Conservation (phyloP, 768 basidiomycete genomes). For the Lactifluus hygrophoroides region DNA sequence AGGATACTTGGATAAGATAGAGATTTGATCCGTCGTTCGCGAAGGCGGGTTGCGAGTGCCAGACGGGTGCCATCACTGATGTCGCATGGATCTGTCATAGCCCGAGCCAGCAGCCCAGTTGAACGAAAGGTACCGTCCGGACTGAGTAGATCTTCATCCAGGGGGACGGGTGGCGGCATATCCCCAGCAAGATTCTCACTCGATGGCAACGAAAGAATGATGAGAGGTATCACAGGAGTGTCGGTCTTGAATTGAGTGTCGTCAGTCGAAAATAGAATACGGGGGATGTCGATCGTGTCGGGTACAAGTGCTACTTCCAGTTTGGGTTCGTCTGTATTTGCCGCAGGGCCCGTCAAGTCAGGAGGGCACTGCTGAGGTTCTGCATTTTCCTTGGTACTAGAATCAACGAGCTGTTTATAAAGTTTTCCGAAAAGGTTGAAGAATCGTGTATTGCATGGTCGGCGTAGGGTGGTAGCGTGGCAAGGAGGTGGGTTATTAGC, state of each 20-base stretch:
- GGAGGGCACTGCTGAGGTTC: not conserved
- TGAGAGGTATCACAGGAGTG: conserved; percentile 1
- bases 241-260: not conserved
- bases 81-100: not conserved
- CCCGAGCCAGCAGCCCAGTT: not conserved
- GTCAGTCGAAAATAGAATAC: not conserved
- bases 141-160: conserved; percentile 4
- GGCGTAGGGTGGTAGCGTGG: not conserved
- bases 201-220: conserved; percentile 10
- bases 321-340: not conserved
- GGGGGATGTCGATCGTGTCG: not conserved
- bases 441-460: not conserved
- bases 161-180: not conserved
- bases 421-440: not conserved
- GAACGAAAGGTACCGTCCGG: conserved; percentile 13
- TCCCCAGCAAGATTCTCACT: not conserved
- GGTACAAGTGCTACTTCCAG: not conserved
- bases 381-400: not conserved
- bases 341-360: not conserved
- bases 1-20: not conserved
- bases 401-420: not conserved
- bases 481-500: not conserved
- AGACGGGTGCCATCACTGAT: not conserved
- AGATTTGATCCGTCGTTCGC: not conserved
- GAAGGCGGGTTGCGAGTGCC: conserved; percentile 8